A percentile compares a stretch with the other conserved stretches of the same genome.
Evolutionary conservation across 306 rosid species (phyloP).

Genomic region (Inga laurina): DNA sequence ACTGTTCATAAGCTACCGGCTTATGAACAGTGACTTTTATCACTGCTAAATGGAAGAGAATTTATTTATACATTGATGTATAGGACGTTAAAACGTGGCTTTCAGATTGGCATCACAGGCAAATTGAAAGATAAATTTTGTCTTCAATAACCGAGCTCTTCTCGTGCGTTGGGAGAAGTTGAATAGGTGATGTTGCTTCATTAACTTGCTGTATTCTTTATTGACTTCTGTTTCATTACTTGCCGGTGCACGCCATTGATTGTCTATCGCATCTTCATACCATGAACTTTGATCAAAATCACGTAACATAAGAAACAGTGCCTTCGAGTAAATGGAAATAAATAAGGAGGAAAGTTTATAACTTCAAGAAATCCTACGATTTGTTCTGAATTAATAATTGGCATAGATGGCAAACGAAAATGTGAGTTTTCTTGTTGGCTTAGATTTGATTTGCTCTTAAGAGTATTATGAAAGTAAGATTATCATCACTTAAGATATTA

Average conservation of each 20-base stretch:
- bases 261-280: constrained; percentile 24
- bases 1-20: too few species aligned
- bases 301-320: background rate
- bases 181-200: background rate
- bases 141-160: background rate
- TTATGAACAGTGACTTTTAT: too few species aligned
- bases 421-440: background rate
- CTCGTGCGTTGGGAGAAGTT: background rate
- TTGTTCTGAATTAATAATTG: background rate
- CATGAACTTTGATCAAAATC: background rate
- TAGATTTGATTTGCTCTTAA: background rate
- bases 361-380: background rate
- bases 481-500: background rate
- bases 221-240: background rate
- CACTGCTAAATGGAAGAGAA: too few species aligned
- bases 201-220: background rate
- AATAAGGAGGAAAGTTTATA: background rate
- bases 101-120: background rate
- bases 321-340: background rate
- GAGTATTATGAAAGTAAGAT: background rate
- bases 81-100: background rate
- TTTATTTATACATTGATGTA: too few species aligned
- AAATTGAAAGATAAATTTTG: background rate
- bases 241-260: background rate
- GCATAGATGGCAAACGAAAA: background rate